Evolutionary conservation across 2,329 filamentous ascomycete species (phyloP), one percentile per base, ranked within the genome.

Genomic region (Periconia digitata): DNA sequence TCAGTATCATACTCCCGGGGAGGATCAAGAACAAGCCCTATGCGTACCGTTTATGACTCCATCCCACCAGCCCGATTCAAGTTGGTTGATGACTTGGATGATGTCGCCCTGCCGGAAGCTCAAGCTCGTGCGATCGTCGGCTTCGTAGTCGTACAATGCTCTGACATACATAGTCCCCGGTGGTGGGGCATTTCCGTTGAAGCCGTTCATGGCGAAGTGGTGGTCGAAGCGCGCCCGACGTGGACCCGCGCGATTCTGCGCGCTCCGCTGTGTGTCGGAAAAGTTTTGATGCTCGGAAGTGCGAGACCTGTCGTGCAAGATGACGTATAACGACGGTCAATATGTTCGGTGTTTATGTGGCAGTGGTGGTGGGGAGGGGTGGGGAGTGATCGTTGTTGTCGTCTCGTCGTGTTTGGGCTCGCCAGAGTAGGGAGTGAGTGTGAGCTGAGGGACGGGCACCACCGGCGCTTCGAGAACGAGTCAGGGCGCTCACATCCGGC

Each of bases 51-150:
- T 94, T 70, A 99, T 96, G 47, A 99, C 90, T 41, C 94, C 94
- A 75, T 99, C 94, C 94, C 94, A 99, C 94, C 94, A 99, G 47
- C 94, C 94, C 65, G 92, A 97, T 73, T 99, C 94, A 48, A 97
- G 81, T 75, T 96, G 92, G 44, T 94, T 99, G 63, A 99, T 92
- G 62, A 99, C 94, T 75, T 97, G 92, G 64, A 99, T 99, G 59
- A 97, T 85, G 74, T 99, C 94, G 66, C 94, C 94, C 72, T 95
- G 89, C 63, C 90, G 90, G 74, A 99, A 99, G 75, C 92, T 97
- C 69, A 99, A 77, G 76, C 92, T 96, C 40, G 92, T 97, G 63
- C 90, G 86, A 74, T 99, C 94, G 75, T 99, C 92, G 66, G 94
- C 90, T 68, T 96, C 90, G 77, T 97, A 42, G 40, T 66, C 90